These are phyloP conservation scores for Thermothielavioides terrestris DNA, from an alignment of 495 filamentous ascomycete species.

Conservation along the genomic window DNA sequence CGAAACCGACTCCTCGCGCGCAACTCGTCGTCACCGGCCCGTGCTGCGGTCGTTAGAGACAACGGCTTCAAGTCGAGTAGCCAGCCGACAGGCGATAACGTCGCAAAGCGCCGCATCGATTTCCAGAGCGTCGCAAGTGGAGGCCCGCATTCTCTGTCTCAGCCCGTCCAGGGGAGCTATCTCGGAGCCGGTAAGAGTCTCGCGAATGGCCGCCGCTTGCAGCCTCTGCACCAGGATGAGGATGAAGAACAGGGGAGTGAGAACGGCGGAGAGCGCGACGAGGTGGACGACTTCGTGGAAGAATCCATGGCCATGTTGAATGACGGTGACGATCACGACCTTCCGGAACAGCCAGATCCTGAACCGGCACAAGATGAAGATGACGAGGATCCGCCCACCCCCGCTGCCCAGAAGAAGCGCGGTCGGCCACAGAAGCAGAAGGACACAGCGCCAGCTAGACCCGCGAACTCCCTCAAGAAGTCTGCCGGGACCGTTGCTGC, in stretches of 20 bases:
- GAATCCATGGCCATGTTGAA: conserved; percentile 33
- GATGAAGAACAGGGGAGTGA: conserved; percentile 20
- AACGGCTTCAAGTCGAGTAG: conserved; percentile 9
- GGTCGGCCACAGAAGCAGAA: conserved; percentile 18
- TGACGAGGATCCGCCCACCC: conserved; percentile 3
- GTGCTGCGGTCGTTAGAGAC: conserved; percentile 4
- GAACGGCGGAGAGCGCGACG: conserved; percentile 14
- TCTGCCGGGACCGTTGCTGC: neutral
- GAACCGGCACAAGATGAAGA: conserved; percentile 21
- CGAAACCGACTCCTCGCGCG: conserved; percentile 37
- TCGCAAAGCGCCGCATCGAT: conserved; percentile 30
- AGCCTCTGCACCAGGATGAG: conserved; percentile 12
- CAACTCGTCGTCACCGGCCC: conserved; percentile 32
- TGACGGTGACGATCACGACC: conserved; percentile 19
- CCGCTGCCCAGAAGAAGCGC: conserved; percentile 10
- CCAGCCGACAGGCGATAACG: conserved; percentile 11
- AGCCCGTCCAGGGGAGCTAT: conserved; percentile 4
- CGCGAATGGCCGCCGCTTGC: conserved; percentile 8
- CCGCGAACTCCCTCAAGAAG: conserved; percentile 7
- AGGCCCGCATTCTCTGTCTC: conserved; percentile 19
- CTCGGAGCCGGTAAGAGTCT: neutral
- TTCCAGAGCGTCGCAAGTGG: conserved; percentile 25
- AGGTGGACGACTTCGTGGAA: conserved; percentile 19
- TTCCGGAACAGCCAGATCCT: conserved; percentile 7
- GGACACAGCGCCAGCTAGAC: neutral